phyloP scores from a whole-genome alignment of 1,139 yeast genomes.

The Suzukiozyma palmioleophila region DNA sequence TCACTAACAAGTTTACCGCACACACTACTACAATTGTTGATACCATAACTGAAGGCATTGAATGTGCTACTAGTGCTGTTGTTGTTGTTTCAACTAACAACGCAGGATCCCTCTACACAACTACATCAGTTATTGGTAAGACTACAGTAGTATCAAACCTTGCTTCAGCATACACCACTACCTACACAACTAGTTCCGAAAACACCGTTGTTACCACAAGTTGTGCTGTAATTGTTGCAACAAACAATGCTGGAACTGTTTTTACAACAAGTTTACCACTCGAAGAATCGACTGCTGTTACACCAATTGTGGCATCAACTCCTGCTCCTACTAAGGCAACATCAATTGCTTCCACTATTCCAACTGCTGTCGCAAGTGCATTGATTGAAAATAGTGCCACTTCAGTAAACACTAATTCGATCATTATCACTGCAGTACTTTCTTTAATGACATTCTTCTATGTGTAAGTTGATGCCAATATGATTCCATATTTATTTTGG shows the following conservation, averaged over 20 bases:
- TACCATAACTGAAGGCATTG: conserved; percentile 15
- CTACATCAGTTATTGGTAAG: background rate
- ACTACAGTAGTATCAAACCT: background rate
- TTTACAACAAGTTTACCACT: background rate
- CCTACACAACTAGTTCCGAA: background rate
- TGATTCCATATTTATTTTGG: too few species aligned
- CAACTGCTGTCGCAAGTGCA: background rate
- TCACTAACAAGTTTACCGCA: conserved; percentile 11
- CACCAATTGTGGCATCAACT: background rate
- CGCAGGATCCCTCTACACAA: background rate
- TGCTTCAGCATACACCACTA: background rate
- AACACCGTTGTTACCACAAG: background rate
- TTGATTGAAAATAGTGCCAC: background rate
- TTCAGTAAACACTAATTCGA: background rate
- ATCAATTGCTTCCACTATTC: background rate
- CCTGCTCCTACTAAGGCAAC: background rate
- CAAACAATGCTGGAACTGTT: background rate
- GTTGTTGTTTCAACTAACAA: background rate
- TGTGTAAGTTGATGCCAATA: too few species aligned
- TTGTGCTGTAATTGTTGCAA: background rate
- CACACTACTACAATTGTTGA: conserved; percentile 14
- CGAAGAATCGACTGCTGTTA: background rate
- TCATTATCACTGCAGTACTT: background rate
- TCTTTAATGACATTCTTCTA: background rate
- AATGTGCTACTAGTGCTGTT: conserved; percentile 6